Conservation (phyloP, 176 grass and related monocot genomes). For the Oryza meyeriana region DNA sequence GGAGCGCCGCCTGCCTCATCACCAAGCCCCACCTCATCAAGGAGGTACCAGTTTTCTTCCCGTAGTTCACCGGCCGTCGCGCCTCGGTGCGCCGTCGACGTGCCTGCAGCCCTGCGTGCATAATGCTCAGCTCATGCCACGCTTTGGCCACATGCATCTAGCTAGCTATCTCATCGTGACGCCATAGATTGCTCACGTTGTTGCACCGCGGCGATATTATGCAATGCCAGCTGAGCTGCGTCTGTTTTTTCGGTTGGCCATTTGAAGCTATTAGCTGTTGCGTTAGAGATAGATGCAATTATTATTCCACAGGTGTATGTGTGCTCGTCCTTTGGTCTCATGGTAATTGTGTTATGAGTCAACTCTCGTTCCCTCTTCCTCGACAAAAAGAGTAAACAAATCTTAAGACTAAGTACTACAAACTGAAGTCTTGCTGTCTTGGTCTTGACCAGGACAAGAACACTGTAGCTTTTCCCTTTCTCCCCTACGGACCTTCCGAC, state of each 20-base stretch:
- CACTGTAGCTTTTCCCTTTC: background rate
- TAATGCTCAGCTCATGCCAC: background rate
- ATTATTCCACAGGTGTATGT: background rate
- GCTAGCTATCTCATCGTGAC: background rate
- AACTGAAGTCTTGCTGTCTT: background rate
- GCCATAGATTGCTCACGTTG: slow-evolving; percentile 1
- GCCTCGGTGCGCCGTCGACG: background rate
- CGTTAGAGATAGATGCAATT: background rate
- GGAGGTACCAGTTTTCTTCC: slow-evolving; percentile 33
- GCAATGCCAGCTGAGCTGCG: background rate
- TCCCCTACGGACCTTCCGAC: background rate
- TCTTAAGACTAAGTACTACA: background rate
- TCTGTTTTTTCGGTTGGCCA: background rate
- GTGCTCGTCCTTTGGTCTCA: background rate
- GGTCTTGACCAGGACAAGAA: background rate
- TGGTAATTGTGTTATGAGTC: background rate
- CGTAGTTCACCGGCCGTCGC: background rate
- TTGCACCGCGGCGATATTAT: background rate
- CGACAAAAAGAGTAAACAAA: background rate
- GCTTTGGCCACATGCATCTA: background rate
- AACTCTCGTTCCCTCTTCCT: background rate
- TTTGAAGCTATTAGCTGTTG: background rate
- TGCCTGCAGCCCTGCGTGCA: background rate
- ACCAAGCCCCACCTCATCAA: slow-evolving; percentile 60
- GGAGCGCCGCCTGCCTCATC: slow-evolving; percentile 83